Evolutionary conservation across 345 rosid genomes (phyloP), one percentile per base, ranked within the genome.

Genomic region (Lepidium didymum): DNA sequence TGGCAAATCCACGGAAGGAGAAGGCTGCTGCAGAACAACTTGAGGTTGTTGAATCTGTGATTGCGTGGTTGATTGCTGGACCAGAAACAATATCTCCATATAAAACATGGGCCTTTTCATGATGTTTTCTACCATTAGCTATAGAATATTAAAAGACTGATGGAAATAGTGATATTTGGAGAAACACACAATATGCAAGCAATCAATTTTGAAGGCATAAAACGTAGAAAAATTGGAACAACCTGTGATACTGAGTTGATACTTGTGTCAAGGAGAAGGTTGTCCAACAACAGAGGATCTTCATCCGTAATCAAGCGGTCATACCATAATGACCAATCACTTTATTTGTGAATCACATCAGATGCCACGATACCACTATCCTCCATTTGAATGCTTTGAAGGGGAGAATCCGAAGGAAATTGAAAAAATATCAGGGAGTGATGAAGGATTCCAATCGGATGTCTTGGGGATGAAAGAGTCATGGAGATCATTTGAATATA

Each of bases 321-420:
- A 33, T 87, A 85, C 92, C 87, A 91, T 15, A 80, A 80, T 47
- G 86, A 85, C 96, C 90, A 87, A 69, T 87, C 89, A 77, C 70
- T 81, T 49, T 58, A 67, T 75, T 80, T 87, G 35, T 81, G 89
- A 40, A 74, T 64, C 73, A 75, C 65, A 82, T 76, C 68, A 76
- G 66, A 69, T 49, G 79, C 81, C 49, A 75, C 49, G 53, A 78
- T 68, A 57, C 72, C 78, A 63, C 64, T 75, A 80, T 73, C 81
- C 73, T 85, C 91, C 68, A 84, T 56, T 69, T 76, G 86, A 79
- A 70, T 74, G 73, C 41, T 82, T 47, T 78, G 92, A 54, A 74
- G 61, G 58, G 81, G 31, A 34, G 67, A 52, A 68, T 79, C 68
- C 12, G 58, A 34, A 44, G 91, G 80, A 80, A 85, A 86, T 54